Evolutionary conservation across 177 flowering plant genomes (phyloP).

Genomic region (Vitis hybrid): DNA sequence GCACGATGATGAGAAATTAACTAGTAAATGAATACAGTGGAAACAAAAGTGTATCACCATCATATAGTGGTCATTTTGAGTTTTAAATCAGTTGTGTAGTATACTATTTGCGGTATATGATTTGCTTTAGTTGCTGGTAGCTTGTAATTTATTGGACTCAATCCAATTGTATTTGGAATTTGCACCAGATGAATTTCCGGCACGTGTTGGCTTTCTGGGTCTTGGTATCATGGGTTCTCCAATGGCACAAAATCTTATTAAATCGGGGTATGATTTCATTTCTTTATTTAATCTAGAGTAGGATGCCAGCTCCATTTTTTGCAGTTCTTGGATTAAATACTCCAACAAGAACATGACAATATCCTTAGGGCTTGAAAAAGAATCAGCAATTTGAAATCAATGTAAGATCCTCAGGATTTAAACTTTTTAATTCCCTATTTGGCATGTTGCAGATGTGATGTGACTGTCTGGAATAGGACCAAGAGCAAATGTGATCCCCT

Average conservation of each 20-base stretch:
- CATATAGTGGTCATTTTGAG: too few relatives aligned
- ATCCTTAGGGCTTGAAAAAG: too few relatives aligned
- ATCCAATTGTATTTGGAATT: slow-evolving; percentile 1
- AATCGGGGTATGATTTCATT: slow-evolving; percentile 65
- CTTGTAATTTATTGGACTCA: not conserved
- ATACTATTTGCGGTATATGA: too few relatives aligned
- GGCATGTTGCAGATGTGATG: slow-evolving; percentile 63
- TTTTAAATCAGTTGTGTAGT: too few relatives aligned
- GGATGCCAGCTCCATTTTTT: not conserved
- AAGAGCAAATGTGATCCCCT: slow-evolving; percentile 94
- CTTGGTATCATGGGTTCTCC: slow-evolving; percentile 96
- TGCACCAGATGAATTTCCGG: slow-evolving; percentile 37
- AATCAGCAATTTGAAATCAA: too few relatives aligned
- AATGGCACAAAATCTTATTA: slow-evolving; percentile 88
- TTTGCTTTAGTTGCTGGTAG: too few relatives aligned
- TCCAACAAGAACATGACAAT: too few relatives aligned
- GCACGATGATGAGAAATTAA: too few relatives aligned
- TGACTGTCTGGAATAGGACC: slow-evolving; percentile 95
- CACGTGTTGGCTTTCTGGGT: slow-evolving; percentile 74
- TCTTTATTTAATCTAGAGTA: not conserved
- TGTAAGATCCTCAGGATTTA: too few relatives aligned
- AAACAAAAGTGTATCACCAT: too few relatives aligned
- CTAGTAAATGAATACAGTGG: too few relatives aligned
- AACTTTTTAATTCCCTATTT: not conserved
- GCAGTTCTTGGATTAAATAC: not conserved